These are phyloP conservation scores for Gamsiella multidivaricata DNA, from an alignment of 192 early-diverging fungal species.

Conservation along the genomic window DNA sequence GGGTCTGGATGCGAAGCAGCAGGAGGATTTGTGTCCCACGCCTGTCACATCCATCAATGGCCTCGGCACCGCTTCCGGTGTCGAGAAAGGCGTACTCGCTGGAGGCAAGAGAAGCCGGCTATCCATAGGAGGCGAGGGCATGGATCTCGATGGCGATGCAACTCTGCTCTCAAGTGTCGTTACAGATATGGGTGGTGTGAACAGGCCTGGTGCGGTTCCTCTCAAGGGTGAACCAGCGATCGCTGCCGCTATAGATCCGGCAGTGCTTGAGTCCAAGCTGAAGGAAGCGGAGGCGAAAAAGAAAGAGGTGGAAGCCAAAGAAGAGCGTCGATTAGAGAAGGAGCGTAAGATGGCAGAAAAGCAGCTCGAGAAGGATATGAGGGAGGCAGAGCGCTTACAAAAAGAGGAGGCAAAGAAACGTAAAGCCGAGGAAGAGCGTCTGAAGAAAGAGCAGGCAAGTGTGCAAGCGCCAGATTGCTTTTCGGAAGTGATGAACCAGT, in stretches of 20 bases:
- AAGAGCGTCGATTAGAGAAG: conserved; percentile 54
- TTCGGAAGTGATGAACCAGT: too few species aligned
- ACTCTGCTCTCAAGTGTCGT: background rate
- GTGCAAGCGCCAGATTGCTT: too few species aligned
- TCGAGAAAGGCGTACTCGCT: background rate
- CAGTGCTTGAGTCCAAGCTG: conserved; percentile 25
- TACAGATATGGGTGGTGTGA: background rate
- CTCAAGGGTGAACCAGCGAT: conserved; percentile 24
- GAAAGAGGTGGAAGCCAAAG: conserved; percentile 53
- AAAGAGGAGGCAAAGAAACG: conserved; percentile 57
- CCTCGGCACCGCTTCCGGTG: background rate
- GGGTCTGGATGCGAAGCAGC: conserved; percentile 31
- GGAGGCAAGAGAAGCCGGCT: background rate
- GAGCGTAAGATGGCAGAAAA: conserved; percentile 48
- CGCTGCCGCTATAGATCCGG: conserved; percentile 35
- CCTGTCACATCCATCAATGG: conserved; percentile 2
- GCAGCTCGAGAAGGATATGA: conserved; percentile 44
- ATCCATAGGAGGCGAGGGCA: conserved; percentile 2
- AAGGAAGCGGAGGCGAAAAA: conserved; percentile 51
- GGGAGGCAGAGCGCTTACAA: conserved; percentile 50
- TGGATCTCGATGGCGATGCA: conserved; percentile 30
- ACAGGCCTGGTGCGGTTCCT: conserved; percentile 6
- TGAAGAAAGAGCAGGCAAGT: conserved; percentile 33
- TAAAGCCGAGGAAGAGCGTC: conserved; percentile 54
- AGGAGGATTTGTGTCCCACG: conserved; percentile 33